phyloP scores from a whole-genome alignment of 495 filamentous ascomycete species.

The Stereocaulon alpinum region DNA sequence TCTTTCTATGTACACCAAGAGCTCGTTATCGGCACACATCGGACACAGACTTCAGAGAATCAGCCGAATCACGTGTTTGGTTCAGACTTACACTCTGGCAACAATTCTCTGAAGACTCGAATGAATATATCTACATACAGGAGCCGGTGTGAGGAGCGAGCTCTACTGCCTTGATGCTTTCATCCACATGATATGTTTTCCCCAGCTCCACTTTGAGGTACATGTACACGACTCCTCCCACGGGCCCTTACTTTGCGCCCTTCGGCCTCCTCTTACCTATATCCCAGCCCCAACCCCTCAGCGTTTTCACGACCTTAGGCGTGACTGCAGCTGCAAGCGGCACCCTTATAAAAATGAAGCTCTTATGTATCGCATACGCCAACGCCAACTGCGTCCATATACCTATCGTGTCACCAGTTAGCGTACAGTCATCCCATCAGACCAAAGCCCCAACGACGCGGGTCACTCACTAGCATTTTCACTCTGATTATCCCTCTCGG shows the following conservation, averaged over 20 bases:
- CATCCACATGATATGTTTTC: background rate
- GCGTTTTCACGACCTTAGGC: slow-evolving; percentile 79
- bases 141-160: background rate
- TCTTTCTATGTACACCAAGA: background rate
- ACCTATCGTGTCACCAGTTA: slow-evolving; percentile 32
- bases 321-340: slow-evolving; percentile 81
- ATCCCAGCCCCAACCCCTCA: slow-evolving; percentile 76
- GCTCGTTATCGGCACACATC: background rate
- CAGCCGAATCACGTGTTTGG: too few species aligned
- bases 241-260: slow-evolving; percentile 14
- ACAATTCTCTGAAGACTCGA: too few species aligned
- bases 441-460: background rate
- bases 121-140: too few species aligned
- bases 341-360: slow-evolving; percentile 88
- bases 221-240: background rate
- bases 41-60: background rate
- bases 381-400: slow-evolving; percentile 85
- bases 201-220: background rate
- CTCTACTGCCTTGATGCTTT: background rate
- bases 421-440: background rate
- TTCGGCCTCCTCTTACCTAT: slow-evolving; percentile 54
- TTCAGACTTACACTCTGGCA: too few species aligned
- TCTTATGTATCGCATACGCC: slow-evolving; percentile 96
- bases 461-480: slow-evolving; percentile 42
- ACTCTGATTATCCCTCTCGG: slow-evolving; percentile 28